Percentiles rank a stretch among this genome's conserved stretches.
Conservation (phyloP, 352 stramenopile species). For the Phytophthora pseudosyringae region DNA sequence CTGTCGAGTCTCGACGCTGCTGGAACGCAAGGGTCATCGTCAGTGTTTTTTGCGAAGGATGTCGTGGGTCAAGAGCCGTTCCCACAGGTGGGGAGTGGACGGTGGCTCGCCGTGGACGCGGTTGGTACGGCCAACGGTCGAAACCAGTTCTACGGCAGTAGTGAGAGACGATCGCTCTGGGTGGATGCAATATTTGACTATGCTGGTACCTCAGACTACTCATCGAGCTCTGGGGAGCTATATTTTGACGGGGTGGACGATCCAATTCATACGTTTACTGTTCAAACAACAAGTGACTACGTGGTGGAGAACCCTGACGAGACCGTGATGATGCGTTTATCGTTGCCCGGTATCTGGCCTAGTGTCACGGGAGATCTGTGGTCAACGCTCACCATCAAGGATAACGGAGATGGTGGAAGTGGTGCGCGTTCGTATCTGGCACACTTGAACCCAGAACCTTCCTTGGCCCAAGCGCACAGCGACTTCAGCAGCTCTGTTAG, state of each 20-base stretch:
- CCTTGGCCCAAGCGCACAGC: constrained; percentile 42
- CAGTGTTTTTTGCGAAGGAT: constrained; percentile 61
- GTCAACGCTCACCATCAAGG: constrained; percentile 87
- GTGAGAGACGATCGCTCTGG: constrained; percentile 77
- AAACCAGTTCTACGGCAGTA: constrained; percentile 92
- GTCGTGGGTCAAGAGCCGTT: constrained; percentile 80
- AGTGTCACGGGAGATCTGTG: constrained; percentile 88
- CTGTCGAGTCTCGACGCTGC: constrained; percentile 67
- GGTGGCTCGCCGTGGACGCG: constrained; percentile 59
- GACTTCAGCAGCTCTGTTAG: constrained; percentile 61
- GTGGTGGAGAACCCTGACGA: constrained; percentile 94
- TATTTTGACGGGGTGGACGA: constrained; percentile 68
- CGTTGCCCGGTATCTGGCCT: constrained; percentile 93
- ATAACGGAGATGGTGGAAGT: constrained; percentile 92
- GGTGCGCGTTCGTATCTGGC: constrained; percentile 72
- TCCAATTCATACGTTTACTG: constrained; percentile 61
- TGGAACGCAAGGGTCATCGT: constrained; percentile 35
- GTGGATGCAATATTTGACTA: constrained; percentile 90
- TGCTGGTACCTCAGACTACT: constrained; percentile 90
- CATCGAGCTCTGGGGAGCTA: constrained; percentile 59
- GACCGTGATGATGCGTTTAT: constrained; percentile 89
- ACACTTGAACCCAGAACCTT: constrained; percentile 49
- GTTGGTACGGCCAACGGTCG: constrained; percentile 89
- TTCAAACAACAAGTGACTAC: constrained; percentile 90
- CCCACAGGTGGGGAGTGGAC: constrained; percentile 65